Evolutionary conservation across 2,329 filamentous ascomycete genomes (phyloP).

Genomic region (Neodidymelliopsis sp.): DNA sequence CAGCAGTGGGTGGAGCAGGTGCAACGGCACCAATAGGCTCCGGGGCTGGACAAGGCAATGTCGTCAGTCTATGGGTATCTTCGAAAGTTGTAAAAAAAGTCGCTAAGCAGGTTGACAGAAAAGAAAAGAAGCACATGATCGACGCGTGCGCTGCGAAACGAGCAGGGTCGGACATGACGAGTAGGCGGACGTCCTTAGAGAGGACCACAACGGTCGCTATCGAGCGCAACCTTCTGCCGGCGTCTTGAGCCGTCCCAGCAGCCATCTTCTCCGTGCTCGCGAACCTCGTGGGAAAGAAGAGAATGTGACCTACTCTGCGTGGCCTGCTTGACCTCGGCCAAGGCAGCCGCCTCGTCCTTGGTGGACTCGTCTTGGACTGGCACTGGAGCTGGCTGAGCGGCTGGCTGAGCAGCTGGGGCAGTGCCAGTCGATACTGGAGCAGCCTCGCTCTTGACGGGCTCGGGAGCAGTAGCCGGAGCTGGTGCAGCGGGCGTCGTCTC

Average conservation of each 20-base stretch:
- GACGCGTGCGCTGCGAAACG: background rate
- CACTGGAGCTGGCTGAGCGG: slow-evolving; percentile 15
- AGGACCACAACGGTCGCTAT: slow-evolving; percentile 20
- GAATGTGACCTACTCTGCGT: slow-evolving; percentile 44
- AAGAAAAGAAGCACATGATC: background rate
- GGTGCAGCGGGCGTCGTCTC: slow-evolving; percentile 45
- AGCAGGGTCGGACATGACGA: too few relatives aligned
- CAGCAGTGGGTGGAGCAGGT: slow-evolving; percentile 40
- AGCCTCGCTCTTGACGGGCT: slow-evolving; percentile 21
- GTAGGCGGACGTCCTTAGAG: slow-evolving; percentile 7
- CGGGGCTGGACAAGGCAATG: slow-evolving; percentile 35
- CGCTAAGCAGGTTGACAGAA: slow-evolving; percentile 1
- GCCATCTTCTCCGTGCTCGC: slow-evolving; percentile 16
- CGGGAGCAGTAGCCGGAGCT: slow-evolving; percentile 35
- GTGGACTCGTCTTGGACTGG: slow-evolving; percentile 30
- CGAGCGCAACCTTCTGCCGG: slow-evolving; percentile 26
- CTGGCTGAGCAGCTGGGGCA: slow-evolving; percentile 18
- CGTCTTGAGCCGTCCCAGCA: slow-evolving; percentile 32
- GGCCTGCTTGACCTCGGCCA: slow-evolving; percentile 44
- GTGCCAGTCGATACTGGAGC: slow-evolving; percentile 10
- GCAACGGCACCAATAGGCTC: slow-evolving; percentile 43
- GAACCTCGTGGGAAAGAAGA: slow-evolving; percentile 14
- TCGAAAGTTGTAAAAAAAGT: slow-evolving; percentile 17
- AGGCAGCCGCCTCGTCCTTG: slow-evolving; percentile 38
- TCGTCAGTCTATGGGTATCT: slow-evolving; percentile 35